phyloP scores from a whole-genome alignment of 2,329 filamentous ascomycete species.

The Mycosphaerella sp. region DNA sequence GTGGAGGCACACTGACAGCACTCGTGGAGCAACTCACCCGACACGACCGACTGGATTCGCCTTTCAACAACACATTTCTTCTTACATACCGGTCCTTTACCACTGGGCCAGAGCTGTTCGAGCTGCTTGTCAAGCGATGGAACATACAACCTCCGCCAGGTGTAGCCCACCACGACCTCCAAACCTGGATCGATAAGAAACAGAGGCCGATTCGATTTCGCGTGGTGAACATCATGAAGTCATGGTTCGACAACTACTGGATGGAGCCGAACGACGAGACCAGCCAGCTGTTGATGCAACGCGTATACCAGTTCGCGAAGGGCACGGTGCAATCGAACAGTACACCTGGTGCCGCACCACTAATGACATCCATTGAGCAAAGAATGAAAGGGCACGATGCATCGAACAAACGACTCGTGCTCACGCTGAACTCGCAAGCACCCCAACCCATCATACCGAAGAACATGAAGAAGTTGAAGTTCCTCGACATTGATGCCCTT shows the following conservation, averaged over 20 bases:
- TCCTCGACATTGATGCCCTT: constrained; percentile 89
- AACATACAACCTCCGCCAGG: constrained; percentile 86
- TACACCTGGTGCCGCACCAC: constrained; percentile 75
- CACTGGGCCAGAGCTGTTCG: constrained; percentile 80
- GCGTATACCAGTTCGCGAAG: constrained; percentile 84
- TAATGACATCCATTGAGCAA: constrained; percentile 85
- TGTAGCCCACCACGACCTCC: constrained; percentile 67
- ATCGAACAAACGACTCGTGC: constrained; percentile 75
- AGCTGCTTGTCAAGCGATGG: constrained; percentile 85
- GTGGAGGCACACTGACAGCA: constrained; percentile 81
- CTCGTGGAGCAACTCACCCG: constrained; percentile 92
- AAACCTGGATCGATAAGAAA: constrained; percentile 86
- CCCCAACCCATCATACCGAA: constrained; percentile 92
- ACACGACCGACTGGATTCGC: constrained; percentile 91
- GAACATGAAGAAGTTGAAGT: constrained; percentile 99
- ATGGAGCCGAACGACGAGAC: constrained; percentile 89
- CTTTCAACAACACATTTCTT: constrained; percentile 96
- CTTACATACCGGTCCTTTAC: constrained; percentile 96
- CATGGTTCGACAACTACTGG: constrained; percentile 98
- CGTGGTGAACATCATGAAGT: constrained; percentile 96
- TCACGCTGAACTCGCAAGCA: constrained; percentile 69
- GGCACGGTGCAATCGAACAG: constrained; percentile 90
- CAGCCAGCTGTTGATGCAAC: constrained; percentile 75
- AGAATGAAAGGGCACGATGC: constrained; percentile 82
- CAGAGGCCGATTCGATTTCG: constrained; percentile 94